These are phyloP conservation scores for Fusarium robinianum DNA, from an alignment of 2,329 filamentous ascomycete genomes.

Conservation along the genomic window DNA sequence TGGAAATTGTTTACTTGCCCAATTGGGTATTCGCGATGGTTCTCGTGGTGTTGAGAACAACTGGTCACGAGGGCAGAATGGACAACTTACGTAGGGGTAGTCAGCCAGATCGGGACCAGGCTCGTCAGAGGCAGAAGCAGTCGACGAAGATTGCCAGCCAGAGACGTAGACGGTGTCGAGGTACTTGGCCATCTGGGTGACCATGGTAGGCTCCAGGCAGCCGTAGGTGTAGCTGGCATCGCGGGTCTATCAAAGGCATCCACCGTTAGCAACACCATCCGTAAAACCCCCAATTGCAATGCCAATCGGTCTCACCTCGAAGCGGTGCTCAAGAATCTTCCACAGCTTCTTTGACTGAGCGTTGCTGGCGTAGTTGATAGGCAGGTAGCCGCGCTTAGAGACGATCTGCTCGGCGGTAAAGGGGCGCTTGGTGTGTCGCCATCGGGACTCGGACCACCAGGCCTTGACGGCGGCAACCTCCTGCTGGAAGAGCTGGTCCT, in stretches of 20 bases:
- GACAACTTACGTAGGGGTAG: conserved; percentile 77
- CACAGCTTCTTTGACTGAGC: conserved; percentile 91
- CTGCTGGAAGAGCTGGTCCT: conserved; percentile 72
- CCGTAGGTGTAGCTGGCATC: conserved; percentile 95
- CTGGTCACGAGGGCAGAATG: no score
- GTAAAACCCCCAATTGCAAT: background rate
- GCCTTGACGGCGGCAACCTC: conserved; percentile 88
- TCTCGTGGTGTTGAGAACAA: background rate
- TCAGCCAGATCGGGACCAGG: conserved; percentile 97
- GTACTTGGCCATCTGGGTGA: conserved; percentile 99
- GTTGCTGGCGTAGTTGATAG: conserved; percentile 91
- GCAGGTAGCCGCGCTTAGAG: conserved; percentile 88
- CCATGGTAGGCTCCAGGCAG: conserved; percentile 96
- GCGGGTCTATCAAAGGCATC: conserved; percentile 59
- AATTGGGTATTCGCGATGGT: background rate
- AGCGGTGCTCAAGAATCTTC: conserved; percentile 84
- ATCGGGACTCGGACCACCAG: conserved; percentile 93
- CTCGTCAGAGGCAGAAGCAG: conserved; percentile 91
- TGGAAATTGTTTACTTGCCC: conserved; percentile 41
- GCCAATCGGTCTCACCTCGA: conserved; percentile 64
- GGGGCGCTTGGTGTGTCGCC: conserved; percentile 88
- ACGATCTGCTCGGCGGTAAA: conserved; percentile 98
- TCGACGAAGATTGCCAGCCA: conserved; percentile 98
- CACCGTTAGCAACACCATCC: background rate
- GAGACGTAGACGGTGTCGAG: conserved; percentile 98